Base-by-base conservation (phyloP, 768 basidiomycete genomes). In the Tylopilus rubrobrunneus region DNA sequence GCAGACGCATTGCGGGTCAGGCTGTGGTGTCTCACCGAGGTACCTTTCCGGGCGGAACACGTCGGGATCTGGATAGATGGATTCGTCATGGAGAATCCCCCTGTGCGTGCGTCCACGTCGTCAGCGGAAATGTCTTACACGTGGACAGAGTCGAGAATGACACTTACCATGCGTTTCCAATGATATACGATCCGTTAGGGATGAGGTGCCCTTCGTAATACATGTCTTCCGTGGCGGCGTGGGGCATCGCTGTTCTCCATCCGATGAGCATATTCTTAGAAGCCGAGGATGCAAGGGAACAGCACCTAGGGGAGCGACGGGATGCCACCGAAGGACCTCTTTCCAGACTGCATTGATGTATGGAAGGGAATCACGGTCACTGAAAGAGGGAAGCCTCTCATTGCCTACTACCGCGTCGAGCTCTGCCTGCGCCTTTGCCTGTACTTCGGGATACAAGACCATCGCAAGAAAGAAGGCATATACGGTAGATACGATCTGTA, bases 71-170 rank as follows among this genome's bases (percentile, higher is more conserved):
- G 66, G 62, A 51, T 75, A 74, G 5, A 45, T 66, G 7, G 71
- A 64, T 2, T 74, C 74, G 62, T 86, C 77, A 44, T 78, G 78
- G 1, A 80, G 67, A 65, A 85, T 78, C n/a, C 66, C 69, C 82
- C 84, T 83, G 49, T 1, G n/a, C 1, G 21, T 5, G 12, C 6
- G 9, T 45, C 36, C 19, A 39, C 33, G 12, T 37, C 23, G 19
- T 19, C 19, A 19, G 19, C 19, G 19, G 19, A 19, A 19, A 19
- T 19, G 19, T 19, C 19, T 19, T 19, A 19, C 19, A 19, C 19
- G 19, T 19, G 19, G 19, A 1, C 19, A 19, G 19, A 19, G 19
- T 19, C 19, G 19, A 19, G 19, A 19, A 19, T 19, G 19, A 19
- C 19, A 19, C 74, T 41, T 46, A 62, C 63, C 66, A 67, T 1